Conservation (phyloP, 345 rosid species). For the Camelina laxa region DNA sequence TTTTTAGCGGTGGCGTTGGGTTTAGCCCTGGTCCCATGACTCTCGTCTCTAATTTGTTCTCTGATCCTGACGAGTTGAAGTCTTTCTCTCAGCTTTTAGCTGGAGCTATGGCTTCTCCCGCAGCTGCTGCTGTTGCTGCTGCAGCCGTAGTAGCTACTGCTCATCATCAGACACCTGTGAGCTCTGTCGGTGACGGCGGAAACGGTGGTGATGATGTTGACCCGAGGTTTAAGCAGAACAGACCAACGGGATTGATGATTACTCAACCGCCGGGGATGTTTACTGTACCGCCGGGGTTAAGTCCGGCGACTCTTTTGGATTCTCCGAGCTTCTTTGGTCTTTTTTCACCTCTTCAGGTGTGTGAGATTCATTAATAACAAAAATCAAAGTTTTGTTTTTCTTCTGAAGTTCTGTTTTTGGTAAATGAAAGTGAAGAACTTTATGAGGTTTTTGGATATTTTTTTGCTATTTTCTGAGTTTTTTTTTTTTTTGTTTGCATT, state of each 20-base stretch:
- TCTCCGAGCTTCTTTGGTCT: slow-evolving; percentile 74
- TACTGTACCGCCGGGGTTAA: slow-evolving; percentile 55
- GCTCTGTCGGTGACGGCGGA: slow-evolving; percentile 36
- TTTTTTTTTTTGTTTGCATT: slow-evolving; percentile 3
- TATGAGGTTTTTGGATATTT: slow-evolving; percentile 9
- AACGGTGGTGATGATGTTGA: slow-evolving; percentile 43
- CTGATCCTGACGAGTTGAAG: slow-evolving; percentile 70
- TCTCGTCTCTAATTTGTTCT: slow-evolving; percentile 69
- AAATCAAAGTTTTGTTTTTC: background rate
- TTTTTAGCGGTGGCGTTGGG: slow-evolving; percentile 54
- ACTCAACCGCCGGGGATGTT: slow-evolving; percentile 57
- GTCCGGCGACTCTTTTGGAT: slow-evolving; percentile 61
- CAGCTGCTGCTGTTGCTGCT: slow-evolving; percentile 37
- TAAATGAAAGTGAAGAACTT: slow-evolving; percentile 29
- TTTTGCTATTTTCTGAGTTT: background rate
- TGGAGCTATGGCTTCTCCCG: slow-evolving; percentile 80
- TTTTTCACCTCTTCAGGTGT: slow-evolving; percentile 75
- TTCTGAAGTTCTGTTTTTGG: slow-evolving; percentile 26
- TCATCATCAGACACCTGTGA: slow-evolving; percentile 36
- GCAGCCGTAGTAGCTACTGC: slow-evolving; percentile 38
- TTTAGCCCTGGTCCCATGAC: slow-evolving; percentile 96
- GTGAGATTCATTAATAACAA: background rate
- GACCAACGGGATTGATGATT: slow-evolving; percentile 56
- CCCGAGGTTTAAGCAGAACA: slow-evolving; percentile 51
- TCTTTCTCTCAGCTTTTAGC: slow-evolving; percentile 85